These are phyloP conservation scores for Nigrospora oryzae DNA, from an alignment of 2,329 filamentous ascomycete genomes.

Conservation along the genomic window DNA sequence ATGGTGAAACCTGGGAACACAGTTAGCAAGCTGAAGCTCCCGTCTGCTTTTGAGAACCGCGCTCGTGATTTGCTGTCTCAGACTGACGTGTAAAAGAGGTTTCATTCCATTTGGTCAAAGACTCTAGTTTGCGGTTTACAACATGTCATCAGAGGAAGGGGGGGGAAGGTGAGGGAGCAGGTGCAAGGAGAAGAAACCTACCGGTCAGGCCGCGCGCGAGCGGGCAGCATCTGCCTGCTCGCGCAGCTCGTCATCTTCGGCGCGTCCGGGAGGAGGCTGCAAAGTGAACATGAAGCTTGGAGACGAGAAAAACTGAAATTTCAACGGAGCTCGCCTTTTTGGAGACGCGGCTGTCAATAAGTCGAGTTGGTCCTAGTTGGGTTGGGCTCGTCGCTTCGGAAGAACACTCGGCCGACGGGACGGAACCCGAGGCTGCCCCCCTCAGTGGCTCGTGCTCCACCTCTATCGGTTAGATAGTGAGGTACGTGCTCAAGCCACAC, in stretches of 20 bases:
- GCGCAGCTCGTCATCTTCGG: no score
- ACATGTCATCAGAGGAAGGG: conserved; percentile 65
- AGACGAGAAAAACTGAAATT: conserved; percentile 8
- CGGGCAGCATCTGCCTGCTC: no score
- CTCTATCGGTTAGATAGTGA: no score
- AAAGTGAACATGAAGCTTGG: not conserved
- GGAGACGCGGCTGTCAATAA: conserved; percentile 2
- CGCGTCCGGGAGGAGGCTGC: not conserved
- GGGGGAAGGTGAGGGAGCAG: conserved; percentile 5
- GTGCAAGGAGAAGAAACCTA: not conserved
- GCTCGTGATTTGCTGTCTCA: conserved; percentile 43
- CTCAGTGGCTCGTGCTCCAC: not conserved
- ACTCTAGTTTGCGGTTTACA: conserved; percentile 82
- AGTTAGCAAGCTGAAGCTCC: conserved; percentile 1
- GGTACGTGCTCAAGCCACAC: no score
- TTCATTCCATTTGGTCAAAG: conserved; percentile 88
- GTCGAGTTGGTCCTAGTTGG: not conserved
- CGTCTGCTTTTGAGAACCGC: not conserved
- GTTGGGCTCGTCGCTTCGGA: not conserved
- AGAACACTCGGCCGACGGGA: not conserved
- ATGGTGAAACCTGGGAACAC: not conserved
- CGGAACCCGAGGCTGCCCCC: not conserved
- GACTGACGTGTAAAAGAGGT: conserved; percentile 90
- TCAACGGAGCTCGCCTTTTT: conserved; percentile 1
- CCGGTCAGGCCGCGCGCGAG: no score